Evolutionary conservation across 2,329 filamentous ascomycete species (phyloP).

Genomic region (Xylaria sp.): DNA sequence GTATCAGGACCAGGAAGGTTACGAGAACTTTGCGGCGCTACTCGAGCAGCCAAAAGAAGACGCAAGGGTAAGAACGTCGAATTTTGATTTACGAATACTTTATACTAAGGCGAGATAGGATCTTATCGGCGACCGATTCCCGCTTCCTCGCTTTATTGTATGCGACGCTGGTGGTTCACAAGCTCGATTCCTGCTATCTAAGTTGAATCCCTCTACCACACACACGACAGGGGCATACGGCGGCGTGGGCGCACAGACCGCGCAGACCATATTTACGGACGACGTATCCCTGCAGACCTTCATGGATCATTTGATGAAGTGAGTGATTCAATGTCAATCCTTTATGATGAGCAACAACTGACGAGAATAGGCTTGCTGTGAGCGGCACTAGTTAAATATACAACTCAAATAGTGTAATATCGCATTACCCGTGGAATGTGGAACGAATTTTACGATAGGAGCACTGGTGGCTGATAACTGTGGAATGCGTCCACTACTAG

Average conservation of each 20-base stretch:
- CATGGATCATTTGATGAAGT: slow-evolving; percentile 99
- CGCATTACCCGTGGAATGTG: neutral
- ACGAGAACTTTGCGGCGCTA: slow-evolving; percentile 91
- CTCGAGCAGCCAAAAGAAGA: slow-evolving; percentile 96
- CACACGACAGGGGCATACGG: slow-evolving; percentile 94
- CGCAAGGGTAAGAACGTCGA: slow-evolving; percentile 74
- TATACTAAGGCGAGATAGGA: slow-evolving; percentile 65
- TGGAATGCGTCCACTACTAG: slow-evolving; percentile 18
- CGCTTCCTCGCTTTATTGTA: slow-evolving; percentile 97
- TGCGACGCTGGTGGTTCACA: slow-evolving; percentile 99
- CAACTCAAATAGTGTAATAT: slow-evolving; percentile 1
- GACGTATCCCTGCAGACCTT: slow-evolving; percentile 98
- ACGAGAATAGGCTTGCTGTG: slow-evolving; percentile 61
- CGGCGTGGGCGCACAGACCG: slow-evolving; percentile 82
- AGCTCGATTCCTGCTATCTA: slow-evolving; percentile 94
- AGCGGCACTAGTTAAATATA: slow-evolving; percentile 67
- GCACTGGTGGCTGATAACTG: slow-evolving; percentile 12
- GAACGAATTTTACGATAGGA: slow-evolving; percentile 5
- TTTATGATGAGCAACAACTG: neutral
- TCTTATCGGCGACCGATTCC: slow-evolving; percentile 96
- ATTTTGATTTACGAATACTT: slow-evolving; percentile 13
- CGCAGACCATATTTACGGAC: slow-evolving; percentile 98
- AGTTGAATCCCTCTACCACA: slow-evolving; percentile 96
- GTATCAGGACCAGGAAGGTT: slow-evolving; percentile 97
- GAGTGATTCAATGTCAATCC: slow-evolving; percentile 53